phyloP scores from a whole-genome alignment of 768 basidiomycete genomes.

The Trametes gibbosa region DNA sequence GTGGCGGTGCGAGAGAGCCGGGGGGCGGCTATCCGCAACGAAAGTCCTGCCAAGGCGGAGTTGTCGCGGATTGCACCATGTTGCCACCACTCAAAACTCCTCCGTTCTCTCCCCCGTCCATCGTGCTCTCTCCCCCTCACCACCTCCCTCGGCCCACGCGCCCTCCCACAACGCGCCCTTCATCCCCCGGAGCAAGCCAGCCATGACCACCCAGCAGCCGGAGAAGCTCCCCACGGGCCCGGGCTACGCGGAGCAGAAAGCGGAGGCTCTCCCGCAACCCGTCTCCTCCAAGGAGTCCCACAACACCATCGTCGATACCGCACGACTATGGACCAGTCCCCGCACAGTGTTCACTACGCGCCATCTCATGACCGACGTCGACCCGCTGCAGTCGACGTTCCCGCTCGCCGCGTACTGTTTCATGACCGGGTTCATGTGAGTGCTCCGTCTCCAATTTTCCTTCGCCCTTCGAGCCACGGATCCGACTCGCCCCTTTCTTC shows the following conservation, averaged over 20 bases:
- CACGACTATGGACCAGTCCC: conserved; percentile 25
- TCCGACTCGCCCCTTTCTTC: not conserved
- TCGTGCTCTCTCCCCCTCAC: not conserved
- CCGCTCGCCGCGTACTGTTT: conserved; percentile 68
- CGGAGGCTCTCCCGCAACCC: conserved; percentile 16
- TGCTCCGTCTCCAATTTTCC: conserved; percentile 5
- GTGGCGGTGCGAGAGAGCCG: conserved; percentile 10
- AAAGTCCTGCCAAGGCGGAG: conserved; percentile 11
- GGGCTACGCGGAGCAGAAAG: conserved; percentile 19
- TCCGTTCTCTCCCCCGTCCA: not conserved
- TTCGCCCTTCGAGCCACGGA: not conserved
- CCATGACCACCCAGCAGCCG: conserved; percentile 4
- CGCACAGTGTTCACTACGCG: conserved; percentile 20
- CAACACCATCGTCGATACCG: conserved; percentile 17
- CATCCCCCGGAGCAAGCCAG: not conserved
- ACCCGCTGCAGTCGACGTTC: conserved; percentile 46
- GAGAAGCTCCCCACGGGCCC: conserved; percentile 12
- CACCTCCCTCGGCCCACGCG: not conserved
- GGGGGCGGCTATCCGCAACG: conserved; percentile 7
- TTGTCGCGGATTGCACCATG: conserved; percentile 10
- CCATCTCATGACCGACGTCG: conserved; percentile 42
- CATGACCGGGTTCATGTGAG: conserved; percentile 79
- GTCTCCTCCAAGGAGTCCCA: conserved; percentile 15
- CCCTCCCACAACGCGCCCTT: not conserved
- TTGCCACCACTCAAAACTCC: conserved; percentile 2